Percentiles rank a stretch among this genome's conserved stretches.
These are phyloP conservation scores for Gymnopus androsaceus DNA, from an alignment of 1,284 basidiomycete genomes.

Conservation along the genomic window DNA sequence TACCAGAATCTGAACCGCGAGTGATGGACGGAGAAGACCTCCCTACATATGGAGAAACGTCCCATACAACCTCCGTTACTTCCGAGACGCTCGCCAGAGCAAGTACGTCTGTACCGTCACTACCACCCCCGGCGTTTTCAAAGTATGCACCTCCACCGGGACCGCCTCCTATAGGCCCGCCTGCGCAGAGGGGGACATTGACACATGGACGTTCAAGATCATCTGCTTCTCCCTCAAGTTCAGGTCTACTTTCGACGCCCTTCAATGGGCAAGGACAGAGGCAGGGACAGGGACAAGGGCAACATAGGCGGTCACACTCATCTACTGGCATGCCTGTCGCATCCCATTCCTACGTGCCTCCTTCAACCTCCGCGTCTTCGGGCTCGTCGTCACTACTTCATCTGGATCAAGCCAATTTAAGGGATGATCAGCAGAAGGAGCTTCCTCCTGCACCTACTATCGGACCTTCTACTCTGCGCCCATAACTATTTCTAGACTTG, in stretches of 20 bases:
- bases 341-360: too few relatives aligned
- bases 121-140: neutral
- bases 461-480: too few relatives aligned
- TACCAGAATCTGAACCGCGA: neutral
- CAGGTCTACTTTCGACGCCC: neutral
- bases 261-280: neutral
- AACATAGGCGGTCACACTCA: neutral
- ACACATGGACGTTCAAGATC: slow-evolving; percentile 1
- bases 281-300: neutral
- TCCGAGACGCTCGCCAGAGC: neutral
- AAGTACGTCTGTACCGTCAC: neutral
- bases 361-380: too few relatives aligned
- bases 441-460: too few relatives aligned
- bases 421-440: too few relatives aligned
- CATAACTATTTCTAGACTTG: too few relatives aligned
- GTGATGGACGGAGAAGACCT: neutral
- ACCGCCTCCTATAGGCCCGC: slow-evolving; percentile 6
- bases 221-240: neutral
- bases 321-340: too few relatives aligned
- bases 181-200: neutral
- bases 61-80: neutral
- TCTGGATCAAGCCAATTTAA: too few relatives aligned
- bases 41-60: neutral
- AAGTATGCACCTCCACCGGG: neutral
- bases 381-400: too few relatives aligned